These are phyloP conservation scores for Neofusicoccum sp. DNA, from an alignment of 2,329 filamentous ascomycete species.

Conservation along the genomic window DNA sequence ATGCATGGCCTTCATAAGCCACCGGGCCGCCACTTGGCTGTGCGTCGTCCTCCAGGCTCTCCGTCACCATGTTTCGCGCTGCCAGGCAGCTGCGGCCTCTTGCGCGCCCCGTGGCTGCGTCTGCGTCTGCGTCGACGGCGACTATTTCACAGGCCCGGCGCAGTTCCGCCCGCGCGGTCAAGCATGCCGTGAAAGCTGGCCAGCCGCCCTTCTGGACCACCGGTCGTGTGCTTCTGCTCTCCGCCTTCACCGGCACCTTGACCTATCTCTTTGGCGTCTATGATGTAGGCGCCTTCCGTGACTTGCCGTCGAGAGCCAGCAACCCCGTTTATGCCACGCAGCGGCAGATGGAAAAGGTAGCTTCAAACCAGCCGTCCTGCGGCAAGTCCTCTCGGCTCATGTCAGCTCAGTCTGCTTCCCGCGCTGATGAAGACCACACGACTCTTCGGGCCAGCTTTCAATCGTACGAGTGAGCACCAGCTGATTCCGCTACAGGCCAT, in stretches of 20 bases:
- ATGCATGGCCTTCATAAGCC: not conserved
- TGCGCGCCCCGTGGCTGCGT: conserved; percentile 26
- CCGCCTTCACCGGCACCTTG: conserved; percentile 51
- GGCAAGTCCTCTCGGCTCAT: not conserved
- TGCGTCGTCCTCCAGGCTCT: conserved; percentile 20
- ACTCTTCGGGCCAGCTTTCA: too few relatives aligned
- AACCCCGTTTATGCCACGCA: conserved; percentile 49
- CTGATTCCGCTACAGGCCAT: conserved; percentile 56
- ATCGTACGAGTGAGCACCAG: too few relatives aligned
- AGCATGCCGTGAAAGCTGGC: conserved; percentile 24
- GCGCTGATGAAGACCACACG: too few relatives aligned
- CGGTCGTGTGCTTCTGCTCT: conserved; percentile 47
- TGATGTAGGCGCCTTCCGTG: conserved; percentile 34
- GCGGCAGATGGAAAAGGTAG: conserved; percentile 51
- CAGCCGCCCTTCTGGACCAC: conserved; percentile 47
- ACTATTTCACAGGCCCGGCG: conserved; percentile 27
- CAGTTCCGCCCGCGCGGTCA: conserved; percentile 27
- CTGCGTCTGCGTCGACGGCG: conserved; percentile 31
- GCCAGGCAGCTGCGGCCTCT: conserved; percentile 22
- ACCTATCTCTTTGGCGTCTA: conserved; percentile 52
- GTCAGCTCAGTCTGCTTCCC: too few relatives aligned
- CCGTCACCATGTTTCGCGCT: conserved; percentile 34
- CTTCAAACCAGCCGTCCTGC: not conserved
- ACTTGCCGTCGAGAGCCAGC: conserved; percentile 28
- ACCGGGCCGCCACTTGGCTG: conserved; percentile 11